These are phyloP conservation scores for Calocybe indica DNA, from an alignment of 768 basidiomycete species.

Conservation along the genomic window DNA sequence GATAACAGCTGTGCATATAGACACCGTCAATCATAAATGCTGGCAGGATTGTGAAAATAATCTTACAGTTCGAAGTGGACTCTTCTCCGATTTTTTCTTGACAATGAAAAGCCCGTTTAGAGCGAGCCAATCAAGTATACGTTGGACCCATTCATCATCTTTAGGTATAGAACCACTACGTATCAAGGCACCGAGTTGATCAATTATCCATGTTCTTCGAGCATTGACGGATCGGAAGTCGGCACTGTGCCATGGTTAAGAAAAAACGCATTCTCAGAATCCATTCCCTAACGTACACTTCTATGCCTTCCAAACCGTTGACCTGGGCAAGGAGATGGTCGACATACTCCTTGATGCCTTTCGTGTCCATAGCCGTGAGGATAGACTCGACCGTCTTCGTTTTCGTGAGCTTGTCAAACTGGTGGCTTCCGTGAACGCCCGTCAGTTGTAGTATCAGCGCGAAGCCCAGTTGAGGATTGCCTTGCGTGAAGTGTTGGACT, in stretches of 20 bases:
- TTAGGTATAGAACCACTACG: slow-evolving; percentile 78
- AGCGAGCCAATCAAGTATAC: slow-evolving; percentile 74
- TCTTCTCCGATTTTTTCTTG: slow-evolving; percentile 69
- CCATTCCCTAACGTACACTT: slow-evolving; percentile 29
- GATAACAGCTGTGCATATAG: slow-evolving; percentile 44
- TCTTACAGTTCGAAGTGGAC: slow-evolving; percentile 52
- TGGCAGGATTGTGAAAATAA: not conserved
- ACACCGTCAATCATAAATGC: not conserved
- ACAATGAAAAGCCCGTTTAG: slow-evolving; percentile 78
- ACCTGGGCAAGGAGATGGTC: slow-evolving; percentile 61
- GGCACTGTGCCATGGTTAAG: slow-evolving; percentile 24
- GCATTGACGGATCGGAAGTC: slow-evolving; percentile 44
- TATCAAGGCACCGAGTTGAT: slow-evolving; percentile 75
- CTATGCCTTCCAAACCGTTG: slow-evolving; percentile 36
- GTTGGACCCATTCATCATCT: slow-evolving; percentile 69
- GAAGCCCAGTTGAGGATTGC: slow-evolving; percentile 76
- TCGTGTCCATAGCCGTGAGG: slow-evolving; percentile 61
- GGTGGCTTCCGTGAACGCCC: slow-evolving; percentile 73
- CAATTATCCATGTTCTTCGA: slow-evolving; percentile 76
- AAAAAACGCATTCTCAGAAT: not conserved
- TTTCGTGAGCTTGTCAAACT: slow-evolving; percentile 89
- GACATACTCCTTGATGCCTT: slow-evolving; percentile 77
- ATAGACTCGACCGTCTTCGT: slow-evolving; percentile 91
- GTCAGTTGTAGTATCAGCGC: slow-evolving; percentile 81
- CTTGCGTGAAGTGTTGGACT: slow-evolving; percentile 69